Base-by-base conservation (phyloP, 2,329 filamentous ascomycete genomes). In the Fusarium sp. region DNA sequence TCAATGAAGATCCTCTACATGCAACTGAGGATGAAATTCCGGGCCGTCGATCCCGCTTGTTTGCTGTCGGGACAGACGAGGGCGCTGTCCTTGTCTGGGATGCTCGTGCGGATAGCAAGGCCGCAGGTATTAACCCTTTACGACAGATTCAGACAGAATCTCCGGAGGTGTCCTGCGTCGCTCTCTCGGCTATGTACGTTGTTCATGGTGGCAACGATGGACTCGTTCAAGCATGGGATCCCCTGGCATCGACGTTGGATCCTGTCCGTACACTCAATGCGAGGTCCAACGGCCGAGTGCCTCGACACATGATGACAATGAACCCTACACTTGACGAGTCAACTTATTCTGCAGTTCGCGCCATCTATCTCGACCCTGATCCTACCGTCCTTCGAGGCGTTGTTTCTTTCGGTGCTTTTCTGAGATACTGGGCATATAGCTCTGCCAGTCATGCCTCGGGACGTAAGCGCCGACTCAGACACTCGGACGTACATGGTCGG, bases 201-300 rank as follows among this genome's bases (percentile, higher is more conserved):
- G 92, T 98, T 9, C 93, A 97, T 78, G 96, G 96, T 52, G 96
- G 96, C 27, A 97, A 92, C 72, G 96, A 99, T 80, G 95, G 96
- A 1, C 87, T 98, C 5, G 95, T 97, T 7, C 96, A 98, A 79
- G 93, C 94, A 8, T 99, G 96, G 96, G 96, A 99, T 81, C 93
- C 92, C n/a, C 83, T 99, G 48, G 93, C 91, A 2, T 98, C 95
- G 3, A 92, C 87, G 0, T 81, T 86, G 20, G 89, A 91, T 22
- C 93, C 96, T 1, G 87, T 98, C 54, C 90, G 94, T 41, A 98
- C 94, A 0, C 84, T 99, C 57, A 94, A 97, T 77, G 93, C 94
- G 4, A 90, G 92, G 16, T 94, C 95, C 71, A 92, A 92, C 3
- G 91, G 92, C 10, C 90, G 94, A 29, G 91, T 94, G 53, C 92